phyloP scores from a whole-genome alignment of 768 basidiomycete species.

The Suillus subalutaceus region DNA sequence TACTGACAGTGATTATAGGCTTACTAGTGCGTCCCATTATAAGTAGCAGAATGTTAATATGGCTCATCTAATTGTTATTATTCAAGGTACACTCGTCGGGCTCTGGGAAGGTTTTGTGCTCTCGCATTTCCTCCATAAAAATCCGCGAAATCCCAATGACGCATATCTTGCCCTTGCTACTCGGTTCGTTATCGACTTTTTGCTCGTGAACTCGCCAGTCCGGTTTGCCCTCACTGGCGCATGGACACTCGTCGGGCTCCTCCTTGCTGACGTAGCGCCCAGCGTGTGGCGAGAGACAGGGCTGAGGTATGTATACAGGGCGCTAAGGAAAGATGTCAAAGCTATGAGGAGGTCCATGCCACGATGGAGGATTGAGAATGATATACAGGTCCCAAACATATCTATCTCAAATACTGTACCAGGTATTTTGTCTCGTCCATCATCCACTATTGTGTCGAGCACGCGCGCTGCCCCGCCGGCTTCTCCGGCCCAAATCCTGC shows the following conservation, averaged over 20 bases:
- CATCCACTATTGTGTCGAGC: conserved; percentile 20
- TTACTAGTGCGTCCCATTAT: conserved; percentile 29
- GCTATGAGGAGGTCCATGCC: conserved; percentile 35
- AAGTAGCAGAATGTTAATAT: not conserved
- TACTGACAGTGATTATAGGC: conserved; percentile 32
- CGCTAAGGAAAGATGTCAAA: conserved; percentile 37
- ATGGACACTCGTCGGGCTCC: conserved; percentile 57
- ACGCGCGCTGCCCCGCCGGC: conserved; percentile 23
- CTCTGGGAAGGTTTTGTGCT: conserved; percentile 83
- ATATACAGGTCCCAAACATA: conserved; percentile 12
- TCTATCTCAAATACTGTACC: conserved; percentile 1
- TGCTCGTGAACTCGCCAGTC: conserved; percentile 58
- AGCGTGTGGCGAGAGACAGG: conserved; percentile 49
- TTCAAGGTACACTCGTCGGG: conserved; percentile 63
- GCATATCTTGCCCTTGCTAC: conserved; percentile 70
- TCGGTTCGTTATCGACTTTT: conserved; percentile 69
- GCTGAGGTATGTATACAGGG: conserved; percentile 39
- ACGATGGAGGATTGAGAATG: conserved; percentile 35
- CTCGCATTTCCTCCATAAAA: conserved; percentile 70
- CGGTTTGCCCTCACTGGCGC: conserved; percentile 48
- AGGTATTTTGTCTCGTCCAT: conserved; percentile 4
- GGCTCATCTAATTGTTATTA: not conserved
- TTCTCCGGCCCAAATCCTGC: conserved; percentile 18
- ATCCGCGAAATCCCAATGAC: conserved; percentile 59
- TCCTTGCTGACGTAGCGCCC: conserved; percentile 54